Percentiles rank a stretch among this genome's conserved stretches.
phyloP scores from a whole-genome alignment of 345 rosid species.

The Angophora floribunda region DNA sequence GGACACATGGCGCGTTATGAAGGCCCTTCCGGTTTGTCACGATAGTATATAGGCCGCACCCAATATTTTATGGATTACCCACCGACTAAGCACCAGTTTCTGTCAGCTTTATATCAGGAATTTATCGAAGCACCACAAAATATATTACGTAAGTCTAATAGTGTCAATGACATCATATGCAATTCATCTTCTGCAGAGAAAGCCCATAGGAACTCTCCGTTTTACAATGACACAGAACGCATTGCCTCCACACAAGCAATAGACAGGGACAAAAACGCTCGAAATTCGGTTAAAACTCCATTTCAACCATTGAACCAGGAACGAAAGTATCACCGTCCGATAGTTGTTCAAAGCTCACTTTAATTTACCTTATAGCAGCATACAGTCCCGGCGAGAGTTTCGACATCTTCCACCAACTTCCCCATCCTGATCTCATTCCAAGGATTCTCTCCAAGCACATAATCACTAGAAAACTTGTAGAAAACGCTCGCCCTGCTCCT shows the following conservation, averaged over 20 bases:
- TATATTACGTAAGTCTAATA: neutral
- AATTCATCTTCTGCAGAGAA: neutral
- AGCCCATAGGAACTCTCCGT: neutral
- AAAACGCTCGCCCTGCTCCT: constrained; percentile 57
- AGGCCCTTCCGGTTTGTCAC: too few species aligned
- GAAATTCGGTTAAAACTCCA: neutral
- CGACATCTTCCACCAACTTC: constrained; percentile 78
- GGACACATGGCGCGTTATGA: too few species aligned
- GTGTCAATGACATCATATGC: neutral
- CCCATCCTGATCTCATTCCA: constrained; percentile 79
- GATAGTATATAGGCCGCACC: too few species aligned
- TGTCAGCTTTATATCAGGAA: neutral
- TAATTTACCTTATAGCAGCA: constrained; percentile 44
- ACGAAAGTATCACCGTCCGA: neutral
- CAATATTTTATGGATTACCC: too few species aligned
- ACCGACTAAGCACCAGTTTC: neutral
- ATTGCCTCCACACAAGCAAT: neutral
- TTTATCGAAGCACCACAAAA: neutral
- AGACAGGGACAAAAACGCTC: neutral
- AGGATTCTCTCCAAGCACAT: constrained; percentile 64
- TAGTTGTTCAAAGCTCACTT: too few species aligned
- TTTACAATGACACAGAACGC: neutral
- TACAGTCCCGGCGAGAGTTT: constrained; percentile 90
- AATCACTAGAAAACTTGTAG: constrained; percentile 67
- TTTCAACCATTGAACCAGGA: neutral